Conservation (phyloP, 305 asterid species). For the Fraxinus floribunda region DNA sequence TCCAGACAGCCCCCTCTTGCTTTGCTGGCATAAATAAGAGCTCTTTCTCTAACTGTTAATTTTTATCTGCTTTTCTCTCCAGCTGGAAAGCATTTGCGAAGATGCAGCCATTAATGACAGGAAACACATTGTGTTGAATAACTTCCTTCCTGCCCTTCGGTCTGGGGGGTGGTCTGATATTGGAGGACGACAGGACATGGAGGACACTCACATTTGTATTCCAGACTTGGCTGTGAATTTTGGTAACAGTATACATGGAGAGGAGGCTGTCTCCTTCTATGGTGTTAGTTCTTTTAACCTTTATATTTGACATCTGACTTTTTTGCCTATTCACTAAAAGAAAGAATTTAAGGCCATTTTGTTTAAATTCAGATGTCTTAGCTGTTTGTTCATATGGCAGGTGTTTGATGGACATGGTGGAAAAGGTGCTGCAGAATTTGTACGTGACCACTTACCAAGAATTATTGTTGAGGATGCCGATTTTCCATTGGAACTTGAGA, state of each 20-base stretch:
- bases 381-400: slow-evolving; percentile 38
- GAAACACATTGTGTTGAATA: slow-evolving; percentile 33
- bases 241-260: slow-evolving; percentile 46
- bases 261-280: slow-evolving; percentile 79
- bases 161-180: slow-evolving; percentile 84
- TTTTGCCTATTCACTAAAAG: background rate
- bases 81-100: slow-evolving; percentile 83
- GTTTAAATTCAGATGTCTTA: slow-evolving; percentile 17
- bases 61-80: slow-evolving; percentile 14
- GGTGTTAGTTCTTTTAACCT: slow-evolving; percentile 69
- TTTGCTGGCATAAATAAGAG: background rate
- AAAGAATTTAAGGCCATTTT: background rate
- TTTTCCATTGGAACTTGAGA: slow-evolving; percentile 81
- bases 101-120: slow-evolving; percentile 44
- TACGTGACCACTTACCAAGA: slow-evolving; percentile 74
- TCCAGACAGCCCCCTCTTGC: background rate
- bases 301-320: background rate
- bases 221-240: slow-evolving; percentile 64
- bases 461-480: slow-evolving; percentile 74
- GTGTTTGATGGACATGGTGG: slow-evolving; percentile 97
- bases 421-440: slow-evolving; percentile 81
- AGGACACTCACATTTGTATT: slow-evolving; percentile 85
- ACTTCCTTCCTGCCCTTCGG: slow-evolving; percentile 63
- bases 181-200: slow-evolving; percentile 73
- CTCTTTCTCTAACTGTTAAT: slow-evolving; percentile 4